Base-by-base conservation (phyloP, 495 filamentous ascomycete genomes). In the Neurospora sp. region DNA sequence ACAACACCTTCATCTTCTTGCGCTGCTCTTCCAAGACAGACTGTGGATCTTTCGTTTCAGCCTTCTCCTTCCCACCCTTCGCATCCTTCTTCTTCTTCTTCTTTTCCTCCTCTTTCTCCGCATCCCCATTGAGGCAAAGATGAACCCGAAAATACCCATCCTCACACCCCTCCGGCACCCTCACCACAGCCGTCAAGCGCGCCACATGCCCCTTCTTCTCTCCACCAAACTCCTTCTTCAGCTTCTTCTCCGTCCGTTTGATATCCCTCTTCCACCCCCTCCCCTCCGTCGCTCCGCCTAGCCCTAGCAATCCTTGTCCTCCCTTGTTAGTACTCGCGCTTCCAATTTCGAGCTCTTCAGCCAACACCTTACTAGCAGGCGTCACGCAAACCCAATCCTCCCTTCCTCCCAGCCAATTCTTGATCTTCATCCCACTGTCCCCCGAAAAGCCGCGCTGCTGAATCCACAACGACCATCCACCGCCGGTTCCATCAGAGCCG, bases 71-170 rank as follows among this genome's bases (percentile, higher is more conserved):
- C 18, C 42, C 42, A 2, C 42, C 0, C 35, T 39, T 70, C 4
- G 46, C 46, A 2, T 59, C 48, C 5, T 2, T 59, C 40, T 69
- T 42, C 3, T 48, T 42, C 3, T 48, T 69, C 69, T 35, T 46
- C 7, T 69, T 38, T 38, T 38, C 69, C 18, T 69, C 37, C 46
- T 72, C 75, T 71, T 68, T 68, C 41, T 82, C 82, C 69, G 82
- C 81, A 1, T 70, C 73, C 20, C 76, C 79, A 4, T 86, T 87
- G 2, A 83, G 78, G 73, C 89, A 91, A 18, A 92, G 82, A 2
- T 90, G 85, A 7, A 92, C 77, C 42, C 89, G 88, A 69, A 90
- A 89, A 75, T 92, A 92, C 0, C 90, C 90, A 77, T 92, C 90
- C 0, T 83, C 83, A 0, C 87, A 87, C 7, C 86, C 85, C 31